Evolutionary conservation across 2,329 filamentous ascomycete species (phyloP).

Genomic region (Hymenoscyphus linearis): DNA sequence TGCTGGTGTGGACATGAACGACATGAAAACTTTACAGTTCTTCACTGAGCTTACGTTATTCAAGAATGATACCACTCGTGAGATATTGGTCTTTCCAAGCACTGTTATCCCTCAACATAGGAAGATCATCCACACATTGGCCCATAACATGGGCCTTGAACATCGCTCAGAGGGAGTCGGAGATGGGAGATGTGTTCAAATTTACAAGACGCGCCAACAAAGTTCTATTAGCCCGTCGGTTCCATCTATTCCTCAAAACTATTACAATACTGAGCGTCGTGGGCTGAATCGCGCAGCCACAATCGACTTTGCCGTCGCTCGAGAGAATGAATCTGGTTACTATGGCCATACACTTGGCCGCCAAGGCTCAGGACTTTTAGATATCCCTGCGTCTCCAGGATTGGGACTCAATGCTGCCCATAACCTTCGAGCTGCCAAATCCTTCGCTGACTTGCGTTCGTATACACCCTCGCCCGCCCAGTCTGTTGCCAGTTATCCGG

Average conservation of each 20-base stretch:
- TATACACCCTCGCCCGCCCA: constrained; percentile 91
- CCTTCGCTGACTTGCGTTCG: constrained; percentile 89
- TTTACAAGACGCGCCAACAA: constrained; percentile 60
- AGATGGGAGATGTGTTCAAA: constrained; percentile 83
- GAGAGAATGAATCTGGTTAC: constrained; percentile 57
- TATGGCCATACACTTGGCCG: constrained; percentile 75
- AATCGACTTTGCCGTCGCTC: constrained; percentile 85
- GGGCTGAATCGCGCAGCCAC: constrained; percentile 91
- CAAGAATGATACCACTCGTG: constrained; percentile 70
- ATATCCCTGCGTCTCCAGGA: constrained; percentile 76
- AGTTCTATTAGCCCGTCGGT: constrained; percentile 28
- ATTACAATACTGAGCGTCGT: constrained; percentile 64
- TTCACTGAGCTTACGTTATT: constrained; percentile 90
- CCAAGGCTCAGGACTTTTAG: constrained; percentile 75
- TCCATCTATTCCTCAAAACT: constrained; percentile 38
- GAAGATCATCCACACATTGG: constrained; percentile 86
- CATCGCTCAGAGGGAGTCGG: constrained; percentile 87
- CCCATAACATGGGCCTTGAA: constrained; percentile 89
- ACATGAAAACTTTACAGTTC: constrained; percentile 78
- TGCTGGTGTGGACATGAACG: constrained; percentile 75
- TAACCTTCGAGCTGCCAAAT: constrained; percentile 89
- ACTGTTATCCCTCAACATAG: constrained; percentile 78
- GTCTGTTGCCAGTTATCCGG: constrained; percentile 82
- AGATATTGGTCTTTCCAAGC: constrained; percentile 78
- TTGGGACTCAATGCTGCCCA: constrained; percentile 59